Percentiles rank a stretch among this genome's conserved stretches.
Conservation (phyloP, 805 yeast genomes). For the Yarrowia sp. region DNA sequence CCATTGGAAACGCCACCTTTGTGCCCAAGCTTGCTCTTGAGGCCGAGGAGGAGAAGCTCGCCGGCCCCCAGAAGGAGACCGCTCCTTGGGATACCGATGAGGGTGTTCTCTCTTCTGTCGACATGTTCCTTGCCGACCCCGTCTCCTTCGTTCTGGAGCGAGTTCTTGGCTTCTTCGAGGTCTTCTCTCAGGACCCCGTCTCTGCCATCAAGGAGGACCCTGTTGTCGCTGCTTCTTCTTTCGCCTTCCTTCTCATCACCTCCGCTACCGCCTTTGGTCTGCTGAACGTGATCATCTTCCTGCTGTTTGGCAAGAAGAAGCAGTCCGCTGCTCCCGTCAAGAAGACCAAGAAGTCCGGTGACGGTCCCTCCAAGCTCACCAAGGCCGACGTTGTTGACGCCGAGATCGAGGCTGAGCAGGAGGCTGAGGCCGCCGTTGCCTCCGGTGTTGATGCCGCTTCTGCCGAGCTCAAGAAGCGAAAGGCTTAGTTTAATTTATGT, state of each 20-base stretch:
- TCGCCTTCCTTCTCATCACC: conserved; percentile 43
- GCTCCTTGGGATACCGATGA: conserved; percentile 37
- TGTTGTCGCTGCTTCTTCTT: conserved; percentile 47
- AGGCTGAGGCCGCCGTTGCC: conserved; percentile 85
- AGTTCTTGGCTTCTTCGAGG: conserved; percentile 46
- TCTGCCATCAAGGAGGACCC: conserved; percentile 51
- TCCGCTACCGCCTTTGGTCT: conserved; percentile 46
- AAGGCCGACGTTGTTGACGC: conserved; percentile 70
- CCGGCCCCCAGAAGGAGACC: conserved; percentile 35
- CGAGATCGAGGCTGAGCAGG: conserved; percentile 64
- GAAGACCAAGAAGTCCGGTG: conserved; percentile 77
- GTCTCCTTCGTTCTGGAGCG: conserved; percentile 46
- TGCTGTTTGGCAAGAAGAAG: conserved; percentile 39
- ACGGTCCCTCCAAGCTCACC: conserved; percentile 63
- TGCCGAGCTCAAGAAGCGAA: conserved; percentile 37
- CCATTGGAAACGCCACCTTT: conserved; percentile 77
- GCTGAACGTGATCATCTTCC: conserved; percentile 41
- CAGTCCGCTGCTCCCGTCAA: conserved; percentile 53
- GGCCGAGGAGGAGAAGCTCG: conserved; percentile 38
- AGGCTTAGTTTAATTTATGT: conserved; percentile 48
- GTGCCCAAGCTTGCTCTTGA: conserved; percentile 53
- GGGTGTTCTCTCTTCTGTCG: conserved; percentile 42
- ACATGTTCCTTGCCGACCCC: conserved; percentile 50
- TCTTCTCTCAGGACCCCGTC: conserved; percentile 48
- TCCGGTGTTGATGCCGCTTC: conserved; percentile 23